A percentile compares a stretch with the other conserved stretches of the same genome.
Evolutionary conservation across 2,329 filamentous ascomycete species (phyloP).

Genomic region (Aspergillus chevalieri): DNA sequence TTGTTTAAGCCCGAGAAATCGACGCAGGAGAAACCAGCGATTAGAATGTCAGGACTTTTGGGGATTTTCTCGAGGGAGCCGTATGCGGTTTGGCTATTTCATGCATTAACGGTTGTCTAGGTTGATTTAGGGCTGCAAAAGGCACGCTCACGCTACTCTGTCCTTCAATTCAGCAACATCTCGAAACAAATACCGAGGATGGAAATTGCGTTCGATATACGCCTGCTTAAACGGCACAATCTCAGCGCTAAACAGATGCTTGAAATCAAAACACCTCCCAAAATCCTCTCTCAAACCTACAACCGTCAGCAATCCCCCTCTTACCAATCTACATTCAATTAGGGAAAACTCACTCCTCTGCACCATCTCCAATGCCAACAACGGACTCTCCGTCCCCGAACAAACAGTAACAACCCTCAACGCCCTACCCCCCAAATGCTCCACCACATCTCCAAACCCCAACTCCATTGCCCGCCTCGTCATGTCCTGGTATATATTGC

Average conservation of each 20-base stretch:
- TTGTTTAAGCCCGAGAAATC: constrained; percentile 66
- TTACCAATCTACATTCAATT: neutral
- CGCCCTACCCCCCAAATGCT: constrained; percentile 26
- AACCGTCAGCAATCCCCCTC: neutral
- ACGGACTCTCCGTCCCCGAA: constrained; percentile 69
- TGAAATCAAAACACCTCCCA: constrained; percentile 36
- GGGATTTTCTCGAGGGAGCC: constrained; percentile 56
- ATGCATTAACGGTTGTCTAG: neutral
- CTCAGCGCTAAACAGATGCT: constrained; percentile 58
- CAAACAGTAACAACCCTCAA: constrained; percentile 65
- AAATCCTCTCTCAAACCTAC: constrained; percentile 29
- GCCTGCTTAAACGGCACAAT: constrained; percentile 60
- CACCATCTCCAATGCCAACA: constrained; percentile 59
- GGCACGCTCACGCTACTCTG: constrained; percentile 41
- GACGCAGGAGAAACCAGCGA: constrained; percentile 70
- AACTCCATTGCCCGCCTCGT: constrained; percentile 17
- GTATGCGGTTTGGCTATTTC: constrained; percentile 57
- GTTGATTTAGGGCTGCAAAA: neutral
- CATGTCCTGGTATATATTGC: constrained; percentile 26
- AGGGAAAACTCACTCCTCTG: constrained; percentile 34
- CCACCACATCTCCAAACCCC: constrained; percentile 42
- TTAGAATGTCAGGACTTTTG: constrained; percentile 54
- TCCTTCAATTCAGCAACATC: constrained; percentile 53
- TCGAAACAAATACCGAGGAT: constrained; percentile 49
- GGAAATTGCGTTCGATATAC: constrained; percentile 58